phyloP scores from a whole-genome alignment of 2,329 filamentous ascomycete species.

The Colletotrichum simmondsii region DNA sequence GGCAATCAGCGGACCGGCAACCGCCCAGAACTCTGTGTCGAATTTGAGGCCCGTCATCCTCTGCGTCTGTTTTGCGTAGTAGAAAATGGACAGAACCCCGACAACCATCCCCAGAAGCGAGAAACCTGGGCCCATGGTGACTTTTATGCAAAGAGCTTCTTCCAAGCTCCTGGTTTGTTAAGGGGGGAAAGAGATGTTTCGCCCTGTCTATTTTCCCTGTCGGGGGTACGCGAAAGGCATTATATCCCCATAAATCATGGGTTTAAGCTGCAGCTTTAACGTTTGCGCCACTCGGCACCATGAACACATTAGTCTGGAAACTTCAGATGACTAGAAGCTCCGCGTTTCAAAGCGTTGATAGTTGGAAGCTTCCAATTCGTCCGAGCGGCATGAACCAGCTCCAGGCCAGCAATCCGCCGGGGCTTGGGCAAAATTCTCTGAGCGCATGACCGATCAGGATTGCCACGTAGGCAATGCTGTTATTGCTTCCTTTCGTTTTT shows the following conservation, averaged over 20 bases:
- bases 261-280: neutral
- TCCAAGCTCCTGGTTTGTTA: neutral
- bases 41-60: slow-evolving; percentile 20
- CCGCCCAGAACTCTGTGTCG: slow-evolving; percentile 27
- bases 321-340: neutral
- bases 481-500: neutral
- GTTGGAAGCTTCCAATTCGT: neutral
- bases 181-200: neutral
- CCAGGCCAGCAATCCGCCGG: neutral
- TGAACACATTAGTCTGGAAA: neutral
- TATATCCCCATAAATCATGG: slow-evolving; percentile 1
- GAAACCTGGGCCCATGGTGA: neutral
- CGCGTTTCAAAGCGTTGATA: neutral
- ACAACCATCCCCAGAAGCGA: neutral
- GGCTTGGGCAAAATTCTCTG: neutral
- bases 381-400: slow-evolving; percentile 4
- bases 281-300: neutral
- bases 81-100: neutral
- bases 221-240: neutral
- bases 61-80: neutral
- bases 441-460: neutral
- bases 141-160: neutral
- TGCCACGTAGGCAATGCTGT: neutral
- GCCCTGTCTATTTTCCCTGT: neutral
- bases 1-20: slow-evolving; percentile 17